phyloP scores from a whole-genome alignment of 2,329 filamentous ascomycete genomes.

The Plenodomus biglobosus region DNA sequence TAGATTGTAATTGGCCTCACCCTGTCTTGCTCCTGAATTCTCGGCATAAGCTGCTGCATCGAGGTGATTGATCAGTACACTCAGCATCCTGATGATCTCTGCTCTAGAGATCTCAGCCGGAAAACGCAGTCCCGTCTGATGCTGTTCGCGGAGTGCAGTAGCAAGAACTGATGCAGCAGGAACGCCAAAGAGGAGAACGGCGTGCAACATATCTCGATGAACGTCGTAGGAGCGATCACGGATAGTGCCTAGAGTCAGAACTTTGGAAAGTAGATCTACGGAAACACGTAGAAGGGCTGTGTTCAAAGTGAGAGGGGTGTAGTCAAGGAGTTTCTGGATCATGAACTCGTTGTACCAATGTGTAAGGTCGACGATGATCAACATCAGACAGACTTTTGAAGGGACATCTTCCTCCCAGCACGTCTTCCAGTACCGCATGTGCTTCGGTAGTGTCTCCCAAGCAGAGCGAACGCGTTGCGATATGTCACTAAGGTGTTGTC shows the following conservation, averaged over 20 bases:
- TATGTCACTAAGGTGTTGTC: constrained; percentile 22
- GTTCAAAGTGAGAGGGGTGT: constrained; percentile 27
- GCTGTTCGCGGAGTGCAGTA: constrained; percentile 33
- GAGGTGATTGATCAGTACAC: constrained; percentile 45
- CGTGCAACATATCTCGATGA: constrained; percentile 34
- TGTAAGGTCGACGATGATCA: constrained; percentile 35
- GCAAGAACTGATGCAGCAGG: constrained; percentile 34
- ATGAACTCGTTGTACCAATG: constrained; percentile 43
- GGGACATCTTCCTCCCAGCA: constrained; percentile 34
- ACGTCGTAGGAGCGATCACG: constrained; percentile 38
- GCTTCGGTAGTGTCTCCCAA: constrained; percentile 31
- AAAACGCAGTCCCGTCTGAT: constrained; percentile 29
- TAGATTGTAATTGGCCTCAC: constrained; percentile 39
- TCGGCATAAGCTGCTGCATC: constrained; percentile 36
- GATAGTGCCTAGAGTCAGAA: constrained; percentile 29
- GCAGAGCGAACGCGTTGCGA: constrained; percentile 29
- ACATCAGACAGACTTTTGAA: constrained; percentile 36
- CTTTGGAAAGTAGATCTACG: constrained; percentile 31
- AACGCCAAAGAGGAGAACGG: constrained; percentile 34
- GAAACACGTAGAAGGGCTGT: constrained; percentile 27
- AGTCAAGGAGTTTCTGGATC: constrained; percentile 38
- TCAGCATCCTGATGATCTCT: constrained; percentile 44
- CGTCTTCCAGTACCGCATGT: constrained; percentile 33
- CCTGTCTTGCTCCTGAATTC: constrained; percentile 34
- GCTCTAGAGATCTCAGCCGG: constrained; percentile 37